Conservation (phyloP, 2,329 filamentous ascomycete species). For the Metarhizium brunneum region DNA sequence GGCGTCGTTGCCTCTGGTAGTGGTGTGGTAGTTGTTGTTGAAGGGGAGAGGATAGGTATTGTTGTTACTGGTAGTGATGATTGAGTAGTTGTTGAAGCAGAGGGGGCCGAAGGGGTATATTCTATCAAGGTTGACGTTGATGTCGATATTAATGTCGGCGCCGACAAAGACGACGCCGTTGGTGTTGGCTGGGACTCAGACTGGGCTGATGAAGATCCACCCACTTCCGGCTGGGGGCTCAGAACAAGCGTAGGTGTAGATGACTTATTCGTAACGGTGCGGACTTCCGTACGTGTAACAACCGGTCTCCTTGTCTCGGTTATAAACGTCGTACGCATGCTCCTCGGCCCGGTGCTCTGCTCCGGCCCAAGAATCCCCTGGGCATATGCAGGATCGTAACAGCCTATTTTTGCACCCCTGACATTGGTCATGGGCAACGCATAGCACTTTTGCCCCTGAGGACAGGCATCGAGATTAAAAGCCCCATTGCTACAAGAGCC, state of each 20-base stretch:
- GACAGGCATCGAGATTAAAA: constrained; percentile 33
- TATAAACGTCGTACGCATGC: constrained; percentile 2
- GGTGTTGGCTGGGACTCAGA: neutral
- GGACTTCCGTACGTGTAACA: neutral
- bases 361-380: constrained; percentile 29
- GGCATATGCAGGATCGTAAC: constrained; percentile 31
- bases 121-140: no score
- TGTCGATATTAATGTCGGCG: no score
- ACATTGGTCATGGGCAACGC: constrained; percentile 44
- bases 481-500: constrained; percentile 35
- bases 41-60: no score
- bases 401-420: constrained; percentile 39
- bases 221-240: neutral
- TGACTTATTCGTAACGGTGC: neutral
- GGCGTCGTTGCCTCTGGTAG: neutral
- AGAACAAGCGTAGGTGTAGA: neutral
- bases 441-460: constrained; percentile 32
- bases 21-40: no score
- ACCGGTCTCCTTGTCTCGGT: neutral
- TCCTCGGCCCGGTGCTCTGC: neutral
- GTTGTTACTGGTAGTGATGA: no score
- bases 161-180: neutral
- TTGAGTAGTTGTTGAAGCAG: no score
- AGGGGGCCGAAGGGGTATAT: no score
- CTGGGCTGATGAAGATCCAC: neutral